Conservation (phyloP, 345 rosid species). For the Gossypium longicalyx region DNA sequence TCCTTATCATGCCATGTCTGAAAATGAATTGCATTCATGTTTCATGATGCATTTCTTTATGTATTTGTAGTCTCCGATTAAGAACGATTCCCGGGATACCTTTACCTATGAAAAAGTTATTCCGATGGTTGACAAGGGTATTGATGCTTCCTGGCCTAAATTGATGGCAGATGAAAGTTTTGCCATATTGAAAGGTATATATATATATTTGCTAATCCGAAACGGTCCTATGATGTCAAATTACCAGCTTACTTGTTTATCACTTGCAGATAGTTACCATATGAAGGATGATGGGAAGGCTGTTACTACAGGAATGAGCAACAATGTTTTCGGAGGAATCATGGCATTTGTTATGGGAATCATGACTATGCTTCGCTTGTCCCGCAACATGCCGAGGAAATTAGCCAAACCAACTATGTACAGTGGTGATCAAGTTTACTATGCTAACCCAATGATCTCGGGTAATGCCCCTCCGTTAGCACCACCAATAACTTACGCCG, state of each 20-base stretch:
- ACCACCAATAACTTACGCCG: constrained; percentile 36
- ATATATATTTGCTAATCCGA: neutral
- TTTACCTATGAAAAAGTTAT: neutral
- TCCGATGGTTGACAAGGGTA: neutral
- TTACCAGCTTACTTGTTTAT: neutral
- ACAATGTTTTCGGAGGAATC: constrained; percentile 37
- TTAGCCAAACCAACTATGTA: constrained; percentile 47
- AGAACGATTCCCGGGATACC: neutral
- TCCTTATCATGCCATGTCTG: neutral
- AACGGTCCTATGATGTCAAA: neutral
- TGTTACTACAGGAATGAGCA: constrained; percentile 19
- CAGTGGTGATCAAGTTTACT: constrained; percentile 31
- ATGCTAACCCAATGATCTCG: constrained; percentile 26
- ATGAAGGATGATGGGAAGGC: constrained; percentile 12
- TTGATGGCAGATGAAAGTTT: neutral
- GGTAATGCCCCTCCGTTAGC: constrained; percentile 23
- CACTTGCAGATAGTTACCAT: constrained; percentile 6
- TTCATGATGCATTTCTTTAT: neutral
- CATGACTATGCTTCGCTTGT: constrained; percentile 51
- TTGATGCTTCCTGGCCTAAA: neutral
- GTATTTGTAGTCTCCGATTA: neutral
- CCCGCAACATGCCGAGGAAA: constrained; percentile 55
- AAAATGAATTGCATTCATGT: too few species aligned
- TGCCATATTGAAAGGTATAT: neutral
- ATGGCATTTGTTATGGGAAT: constrained; percentile 65